Percentiles rank a stretch among this genome's conserved stretches.
Evolutionary conservation across 768 basidiomycete genomes (phyloP).

Genomic region (Macrolepiota dolichaula): DNA sequence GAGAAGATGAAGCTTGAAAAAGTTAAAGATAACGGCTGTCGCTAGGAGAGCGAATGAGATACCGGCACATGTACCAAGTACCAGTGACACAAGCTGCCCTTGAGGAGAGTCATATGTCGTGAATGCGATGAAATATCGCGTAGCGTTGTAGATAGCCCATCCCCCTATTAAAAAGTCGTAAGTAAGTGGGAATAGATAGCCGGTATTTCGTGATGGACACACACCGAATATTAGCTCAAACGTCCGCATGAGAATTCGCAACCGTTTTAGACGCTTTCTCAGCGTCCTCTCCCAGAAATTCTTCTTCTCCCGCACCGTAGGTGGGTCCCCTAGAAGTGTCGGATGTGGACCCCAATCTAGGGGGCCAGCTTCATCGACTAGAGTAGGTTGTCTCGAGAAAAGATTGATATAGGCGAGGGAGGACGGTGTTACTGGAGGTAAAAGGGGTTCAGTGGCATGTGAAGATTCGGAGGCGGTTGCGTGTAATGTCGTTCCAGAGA

Average conservation of each 20-base stretch:
- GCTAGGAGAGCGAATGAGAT: constrained; percentile 37
- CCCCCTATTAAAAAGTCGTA: constrained; percentile 33
- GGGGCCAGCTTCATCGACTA: constrained; percentile 20
- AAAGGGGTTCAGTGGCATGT: constrained; percentile 41
- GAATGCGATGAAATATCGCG: constrained; percentile 66
- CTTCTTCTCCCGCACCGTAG: constrained; percentile 25
- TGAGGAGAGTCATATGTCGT: constrained; percentile 33
- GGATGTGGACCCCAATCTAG: constrained; percentile 25
- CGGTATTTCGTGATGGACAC: constrained; percentile 14
- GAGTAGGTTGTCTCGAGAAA: constrained; percentile 27
- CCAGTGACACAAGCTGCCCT: constrained; percentile 42
- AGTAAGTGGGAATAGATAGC: constrained; percentile 3
- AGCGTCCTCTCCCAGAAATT: constrained; percentile 20
- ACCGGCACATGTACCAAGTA: constrained; percentile 45
- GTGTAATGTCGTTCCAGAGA: constrained; percentile 34
- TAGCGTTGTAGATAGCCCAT: constrained; percentile 61
- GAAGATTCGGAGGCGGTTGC: constrained; percentile 36
- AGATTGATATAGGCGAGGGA: constrained; percentile 30
- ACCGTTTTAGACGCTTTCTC: constrained; percentile 25
- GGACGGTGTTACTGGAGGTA: constrained; percentile 27
- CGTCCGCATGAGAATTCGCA: constrained; percentile 23
- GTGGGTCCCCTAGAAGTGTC: constrained; percentile 24
- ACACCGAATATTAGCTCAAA: constrained; percentile 37
- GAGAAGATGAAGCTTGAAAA: constrained; percentile 36
- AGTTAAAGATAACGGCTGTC: constrained; percentile 33